Conservation (phyloP, 108 stramenopile genomes). For the Schizochytrium sp. region DNA sequence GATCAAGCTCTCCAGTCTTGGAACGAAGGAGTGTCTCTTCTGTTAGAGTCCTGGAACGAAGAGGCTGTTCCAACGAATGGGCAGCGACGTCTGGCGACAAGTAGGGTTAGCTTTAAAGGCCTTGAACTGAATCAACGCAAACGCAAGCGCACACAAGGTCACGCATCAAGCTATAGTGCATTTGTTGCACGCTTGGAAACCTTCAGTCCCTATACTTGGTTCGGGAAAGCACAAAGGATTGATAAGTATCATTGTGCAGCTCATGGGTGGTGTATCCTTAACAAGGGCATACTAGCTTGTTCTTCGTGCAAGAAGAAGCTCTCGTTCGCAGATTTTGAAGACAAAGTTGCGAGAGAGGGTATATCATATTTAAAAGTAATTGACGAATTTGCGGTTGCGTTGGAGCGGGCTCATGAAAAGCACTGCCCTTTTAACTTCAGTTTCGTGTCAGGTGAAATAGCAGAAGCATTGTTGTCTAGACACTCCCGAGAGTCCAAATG, state of each 20-base stretch:
- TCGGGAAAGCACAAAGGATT: not conserved
- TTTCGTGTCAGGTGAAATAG: slow-evolving; percentile 1
- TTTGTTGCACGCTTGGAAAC: not conserved
- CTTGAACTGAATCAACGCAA: no score
- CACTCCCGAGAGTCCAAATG: no score
- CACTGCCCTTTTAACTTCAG: slow-evolving; percentile 13
- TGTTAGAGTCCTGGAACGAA: no score
- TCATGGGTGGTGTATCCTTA: not conserved
- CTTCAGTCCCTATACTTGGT: not conserved
- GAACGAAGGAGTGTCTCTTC: no score
- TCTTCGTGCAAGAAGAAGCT: not conserved
- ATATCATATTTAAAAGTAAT: not conserved
- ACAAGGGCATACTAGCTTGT: not conserved
- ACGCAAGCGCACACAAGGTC: no score
- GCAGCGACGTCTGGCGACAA: no score
- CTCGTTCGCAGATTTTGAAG: not conserved
- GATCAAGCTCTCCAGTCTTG: no score
- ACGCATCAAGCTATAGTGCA: not conserved
- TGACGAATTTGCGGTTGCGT: not conserved
- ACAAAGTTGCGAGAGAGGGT: not conserved
- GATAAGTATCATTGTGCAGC: not conserved
- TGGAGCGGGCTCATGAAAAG: not conserved
- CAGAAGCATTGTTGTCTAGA: not conserved
- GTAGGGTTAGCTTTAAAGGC: no score
- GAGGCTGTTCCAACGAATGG: no score